A percentile compares a stretch with the other conserved stretches of the same genome.
These are phyloP conservation scores for Drechslerella stenobrocha DNA, from an alignment of 2,329 filamentous ascomycete genomes.

Conservation along the genomic window DNA sequence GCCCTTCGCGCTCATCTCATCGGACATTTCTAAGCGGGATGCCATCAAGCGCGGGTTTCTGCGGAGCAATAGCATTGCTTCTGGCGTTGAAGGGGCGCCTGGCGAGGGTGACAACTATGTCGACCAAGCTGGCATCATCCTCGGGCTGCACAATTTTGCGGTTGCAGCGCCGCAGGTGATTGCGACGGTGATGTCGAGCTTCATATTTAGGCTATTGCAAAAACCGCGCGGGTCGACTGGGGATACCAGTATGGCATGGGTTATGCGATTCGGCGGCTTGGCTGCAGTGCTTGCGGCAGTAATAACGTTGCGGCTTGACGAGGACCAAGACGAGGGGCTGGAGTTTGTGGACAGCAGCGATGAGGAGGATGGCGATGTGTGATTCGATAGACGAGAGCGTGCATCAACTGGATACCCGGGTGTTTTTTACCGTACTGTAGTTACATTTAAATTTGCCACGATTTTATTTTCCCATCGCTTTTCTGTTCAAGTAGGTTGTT, in stretches of 20 bases:
- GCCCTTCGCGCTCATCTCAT: conserved; percentile 90
- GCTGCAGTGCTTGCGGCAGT: conserved; percentile 77
- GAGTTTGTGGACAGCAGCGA: conserved; percentile 47
- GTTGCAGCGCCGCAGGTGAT: conserved; percentile 90
- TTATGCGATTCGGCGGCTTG: conserved; percentile 79
- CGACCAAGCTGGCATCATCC: conserved; percentile 80
- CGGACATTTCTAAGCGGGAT: conserved; percentile 83
- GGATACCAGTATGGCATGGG: conserved; percentile 83
- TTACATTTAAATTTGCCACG: too few relatives aligned
- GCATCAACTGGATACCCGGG: background rate
- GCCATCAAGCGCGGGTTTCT: conserved; percentile 61
- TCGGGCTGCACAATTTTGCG: conserved; percentile 94
- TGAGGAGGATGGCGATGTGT: conserved; percentile 32
- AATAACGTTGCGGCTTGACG: conserved; percentile 69
- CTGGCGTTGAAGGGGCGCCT: conserved; percentile 4
- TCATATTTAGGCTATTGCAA: conserved; percentile 82
- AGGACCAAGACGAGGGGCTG: conserved; percentile 58
- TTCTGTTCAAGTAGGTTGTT: too few relatives aligned
- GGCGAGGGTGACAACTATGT: conserved; percentile 33
- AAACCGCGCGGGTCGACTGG: conserved; percentile 82
- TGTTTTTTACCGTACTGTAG: background rate
- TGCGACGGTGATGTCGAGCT: conserved; percentile 78
- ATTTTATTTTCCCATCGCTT: too few relatives aligned
- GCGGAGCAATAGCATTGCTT: conserved; percentile 12
- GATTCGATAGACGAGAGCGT: too few relatives aligned